These are phyloP conservation scores for Phytophthora lateralis DNA, from an alignment of 352 stramenopile genomes.

Conservation along the genomic window DNA sequence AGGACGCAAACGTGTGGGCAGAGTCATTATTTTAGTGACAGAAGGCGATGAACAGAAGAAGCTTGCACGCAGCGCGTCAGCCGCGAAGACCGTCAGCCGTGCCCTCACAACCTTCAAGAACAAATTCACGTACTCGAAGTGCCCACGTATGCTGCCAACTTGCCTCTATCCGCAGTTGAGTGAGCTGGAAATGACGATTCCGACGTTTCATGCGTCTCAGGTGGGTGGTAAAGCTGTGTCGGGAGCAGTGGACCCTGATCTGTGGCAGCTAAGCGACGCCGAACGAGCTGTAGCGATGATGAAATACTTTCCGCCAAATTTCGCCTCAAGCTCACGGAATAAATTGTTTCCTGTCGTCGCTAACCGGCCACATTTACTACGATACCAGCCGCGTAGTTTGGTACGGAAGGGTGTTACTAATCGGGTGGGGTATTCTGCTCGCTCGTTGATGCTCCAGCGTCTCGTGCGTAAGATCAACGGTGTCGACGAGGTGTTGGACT, in stretches of 20 bases:
- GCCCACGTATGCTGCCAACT: constrained; percentile 71
- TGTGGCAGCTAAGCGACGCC: constrained; percentile 75
- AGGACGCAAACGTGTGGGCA: constrained; percentile 94
- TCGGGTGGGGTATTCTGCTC: constrained; percentile 46
- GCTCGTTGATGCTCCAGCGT: constrained; percentile 49
- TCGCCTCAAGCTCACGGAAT: constrained; percentile 36
- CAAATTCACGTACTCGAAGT: constrained; percentile 88
- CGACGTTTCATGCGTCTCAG: constrained; percentile 78
- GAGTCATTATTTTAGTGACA: constrained; percentile 88
- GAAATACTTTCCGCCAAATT: constrained; percentile 56
- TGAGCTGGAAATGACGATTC: constrained; percentile 75
- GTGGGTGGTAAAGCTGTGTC: constrained; percentile 59
- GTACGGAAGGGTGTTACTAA: constrained; percentile 25
- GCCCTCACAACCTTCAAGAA: constrained; percentile 90
- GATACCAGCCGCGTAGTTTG: constrained; percentile 30
- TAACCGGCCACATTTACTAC: constrained; percentile 48
- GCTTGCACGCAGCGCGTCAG: constrained; percentile 71
- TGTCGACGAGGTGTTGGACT: constrained; percentile 31
- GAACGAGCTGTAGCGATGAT: constrained; percentile 52
- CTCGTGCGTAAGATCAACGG: constrained; percentile 62
- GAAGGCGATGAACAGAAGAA: constrained; percentile 92
- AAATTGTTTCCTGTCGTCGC: constrained; percentile 47
- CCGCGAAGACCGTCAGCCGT: constrained; percentile 80
- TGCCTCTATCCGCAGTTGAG: constrained; percentile 55
- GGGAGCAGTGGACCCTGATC: constrained; percentile 20